phyloP scores from a whole-genome alignment of 176 grass and related monocot species.

The Triticum turgidum region DNA sequence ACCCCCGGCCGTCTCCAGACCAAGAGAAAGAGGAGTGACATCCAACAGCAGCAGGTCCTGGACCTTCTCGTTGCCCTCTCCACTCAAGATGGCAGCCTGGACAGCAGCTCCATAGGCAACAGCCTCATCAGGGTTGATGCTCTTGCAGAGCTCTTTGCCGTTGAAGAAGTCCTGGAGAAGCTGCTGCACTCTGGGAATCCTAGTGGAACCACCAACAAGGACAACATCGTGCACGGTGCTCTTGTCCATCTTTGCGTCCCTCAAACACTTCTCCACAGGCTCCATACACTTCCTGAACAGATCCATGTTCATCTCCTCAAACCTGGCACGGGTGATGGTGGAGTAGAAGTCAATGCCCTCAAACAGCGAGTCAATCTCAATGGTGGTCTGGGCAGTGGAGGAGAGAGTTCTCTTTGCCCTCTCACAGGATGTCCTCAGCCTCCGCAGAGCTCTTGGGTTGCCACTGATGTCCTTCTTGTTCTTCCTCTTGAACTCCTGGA shows the following conservation, averaged over 20 bases:
- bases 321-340: slow-evolving; percentile 56
- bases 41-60: slow-evolving; percentile 58
- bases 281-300: slow-evolving; percentile 70
- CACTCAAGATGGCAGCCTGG: slow-evolving; percentile 52
- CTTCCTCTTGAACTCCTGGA: slow-evolving; percentile 67
- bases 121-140: slow-evolving; percentile 62
- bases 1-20: slow-evolving; percentile 43
- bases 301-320: slow-evolving; percentile 61
- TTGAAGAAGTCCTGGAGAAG: slow-evolving; percentile 64
- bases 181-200: slow-evolving; percentile 63
- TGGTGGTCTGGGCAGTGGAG: slow-evolving; percentile 59
- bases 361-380: slow-evolving; percentile 44
- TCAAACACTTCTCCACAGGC: slow-evolving; percentile 60
- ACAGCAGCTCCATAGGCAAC: slow-evolving; percentile 51
- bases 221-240: slow-evolving; percentile 49
- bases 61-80: slow-evolving; percentile 72
- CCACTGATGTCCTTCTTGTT: slow-evolving; percentile 65
- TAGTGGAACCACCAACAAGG: slow-evolving; percentile 58
- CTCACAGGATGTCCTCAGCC: slow-evolving; percentile 59
- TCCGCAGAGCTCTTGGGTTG: slow-evolving; percentile 40
- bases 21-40: slow-evolving; percentile 54
- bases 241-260: slow-evolving; percentile 74
- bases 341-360: slow-evolving; percentile 71
- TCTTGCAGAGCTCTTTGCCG: slow-evolving; percentile 67
- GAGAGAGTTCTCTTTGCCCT: slow-evolving; percentile 58